Evolutionary conservation across 148 eudicot species (phyloP), one percentile per base, ranked within the genome.

Genomic region (Gaultheria prostrata): DNA sequence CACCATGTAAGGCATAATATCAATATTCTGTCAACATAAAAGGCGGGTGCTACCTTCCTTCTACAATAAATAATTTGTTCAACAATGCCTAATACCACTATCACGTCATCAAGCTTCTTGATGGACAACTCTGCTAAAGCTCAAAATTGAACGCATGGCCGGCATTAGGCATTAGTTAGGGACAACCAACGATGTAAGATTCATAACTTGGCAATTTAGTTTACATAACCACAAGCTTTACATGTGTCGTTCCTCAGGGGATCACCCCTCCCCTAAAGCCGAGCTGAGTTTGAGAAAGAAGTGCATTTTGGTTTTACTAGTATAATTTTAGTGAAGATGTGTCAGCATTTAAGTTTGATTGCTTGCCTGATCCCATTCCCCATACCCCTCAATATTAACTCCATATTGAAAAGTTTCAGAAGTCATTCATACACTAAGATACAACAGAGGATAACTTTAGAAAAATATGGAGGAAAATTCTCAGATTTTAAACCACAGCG

Each of bases 201-300:
- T 59, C 30, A 48, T 26, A 76, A 76, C 6, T 15, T 76, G 39
- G 21, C 20, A 76, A 76, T 28, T 45, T 24, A 26, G 79, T 49
- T 61, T 61, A 61, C 65, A 75, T 46, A 75, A 4, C 78, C 32
- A 45, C 17, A 18, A 50, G n/a, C 79, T n/a, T 49, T 18, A 61
- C 79, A 26, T 49, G 79, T 76, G 79, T 76, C 35, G 39, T 12
- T n/a, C 54, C 53, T 32, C 12, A 4, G 78, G 53, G 78, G 26
- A 14, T 35, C 24, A 1, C 7, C 53, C 21, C 26, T 10, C 39
- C 49, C 17, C 10, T 72, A 72, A 18, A 17, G 76, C 24, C 26
- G 4, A 72, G 76, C 35, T 72, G 48, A 15, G 21, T 72, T 72
- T 35, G 46, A 32, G 75, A 71, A 71, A 71, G 75, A 71, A 71